Percentiles rank a stretch among this genome's conserved stretches.
These are phyloP conservation scores for Penicillium paxilli DNA, from an alignment of 495 filamentous ascomycete genomes.

Conservation along the genomic window DNA sequence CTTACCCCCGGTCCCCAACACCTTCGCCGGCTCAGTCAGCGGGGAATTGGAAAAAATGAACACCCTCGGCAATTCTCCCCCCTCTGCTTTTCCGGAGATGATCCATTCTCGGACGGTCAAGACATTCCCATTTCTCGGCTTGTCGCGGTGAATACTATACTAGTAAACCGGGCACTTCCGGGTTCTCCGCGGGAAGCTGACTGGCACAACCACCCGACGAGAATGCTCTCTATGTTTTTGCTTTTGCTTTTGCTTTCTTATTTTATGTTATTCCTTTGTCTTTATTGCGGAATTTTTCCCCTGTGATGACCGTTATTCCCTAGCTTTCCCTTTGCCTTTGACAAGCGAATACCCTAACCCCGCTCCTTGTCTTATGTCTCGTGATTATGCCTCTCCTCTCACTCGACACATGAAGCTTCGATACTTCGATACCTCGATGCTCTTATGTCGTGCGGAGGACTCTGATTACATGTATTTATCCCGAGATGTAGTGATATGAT, in stretches of 20 bases:
- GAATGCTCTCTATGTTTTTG: neutral
- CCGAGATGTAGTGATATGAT: neutral
- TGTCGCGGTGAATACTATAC: neutral
- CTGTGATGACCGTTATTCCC: neutral
- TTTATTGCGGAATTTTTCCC: too few species aligned
- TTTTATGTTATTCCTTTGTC: neutral
- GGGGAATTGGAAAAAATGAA: neutral
- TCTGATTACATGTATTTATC: neutral
- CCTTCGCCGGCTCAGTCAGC: neutral
- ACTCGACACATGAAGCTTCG: neutral
- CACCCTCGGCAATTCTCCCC: neutral
- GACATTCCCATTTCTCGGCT: neutral
- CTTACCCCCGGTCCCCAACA: neutral
- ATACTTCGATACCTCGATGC: neutral
- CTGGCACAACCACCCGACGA: neutral
- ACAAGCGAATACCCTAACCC: slow-evolving; percentile 26
- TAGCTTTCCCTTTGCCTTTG: slow-evolving; percentile 3
- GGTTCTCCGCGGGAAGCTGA: slow-evolving; percentile 15
- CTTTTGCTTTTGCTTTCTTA: neutral
- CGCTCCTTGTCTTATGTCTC: slow-evolving; percentile 11
- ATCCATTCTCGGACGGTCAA: too few species aligned
- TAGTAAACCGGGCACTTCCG: neutral
- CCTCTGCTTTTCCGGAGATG: neutral
- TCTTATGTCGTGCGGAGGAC: neutral
- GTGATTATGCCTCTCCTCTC: neutral